Base-by-base conservation (phyloP, 306 rosid genomes). In the Vigna hirtella region DNA sequence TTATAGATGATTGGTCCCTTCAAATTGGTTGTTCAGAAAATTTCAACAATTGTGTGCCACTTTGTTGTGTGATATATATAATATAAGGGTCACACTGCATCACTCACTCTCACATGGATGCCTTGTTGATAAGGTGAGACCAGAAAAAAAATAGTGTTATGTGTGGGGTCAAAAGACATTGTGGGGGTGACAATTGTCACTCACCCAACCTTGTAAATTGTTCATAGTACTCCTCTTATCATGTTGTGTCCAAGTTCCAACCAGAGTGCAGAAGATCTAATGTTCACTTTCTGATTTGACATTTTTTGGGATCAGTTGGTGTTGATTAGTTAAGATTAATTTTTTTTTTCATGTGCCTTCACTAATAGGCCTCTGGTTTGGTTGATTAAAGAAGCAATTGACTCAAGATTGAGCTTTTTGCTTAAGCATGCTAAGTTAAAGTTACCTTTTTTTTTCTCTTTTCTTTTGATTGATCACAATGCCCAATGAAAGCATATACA, bases 221-320 rank as follows among this genome's bases (percentile, higher is more conserved):
- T 53, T 77, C 73, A 66, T 72, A 70, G 80, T 63, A 71, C 80
- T 11, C 50, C 49, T 10, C 50, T 81, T 43, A 66, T 84, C 79
- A 49, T 48, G 68, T 40, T 75, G 22, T 73, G 78, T 48, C 71
- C 73, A 66, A 70, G 62, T 79, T 74, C 55, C 73, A 74, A 74
- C 76, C 58, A 71, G 26, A 83, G 87, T 85, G 88, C 86, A 73
- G 13, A 65, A 77, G 80, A 86, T 80, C 88, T 79, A 88, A 82
- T 83, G 86, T 84, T 83, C 91, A 86, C 89, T 83, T 86, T 86
- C 79, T 77, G 91, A 88, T 80, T 84, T 83, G 88, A 87, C 90
- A 70, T 77, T 82, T 61, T 67, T 77, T 66, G 78, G 72, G 82
- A 77, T 79, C 20, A 79, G 76, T 74, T 61, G 6, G 34, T 26